Percentiles rank a stretch among this genome's conserved stretches.
Conservation (phyloP, 371 early-diverging fungal species). For the Umbelopsis sp. region DNA sequence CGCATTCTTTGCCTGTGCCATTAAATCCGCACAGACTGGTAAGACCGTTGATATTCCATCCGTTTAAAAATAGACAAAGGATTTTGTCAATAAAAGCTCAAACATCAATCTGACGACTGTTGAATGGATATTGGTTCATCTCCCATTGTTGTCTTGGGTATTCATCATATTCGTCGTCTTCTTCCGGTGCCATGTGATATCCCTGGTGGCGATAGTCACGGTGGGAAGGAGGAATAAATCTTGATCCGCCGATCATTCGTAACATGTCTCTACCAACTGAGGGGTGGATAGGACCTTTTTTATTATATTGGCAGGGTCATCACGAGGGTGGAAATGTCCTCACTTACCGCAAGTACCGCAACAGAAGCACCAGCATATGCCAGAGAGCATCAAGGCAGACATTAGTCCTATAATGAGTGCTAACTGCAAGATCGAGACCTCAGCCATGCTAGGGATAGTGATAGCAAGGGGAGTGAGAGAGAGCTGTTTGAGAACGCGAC, state of each 20-base stretch:
- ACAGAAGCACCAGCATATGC: slow-evolving; percentile 50
- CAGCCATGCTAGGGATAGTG: background rate
- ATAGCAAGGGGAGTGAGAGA: too few relatives aligned
- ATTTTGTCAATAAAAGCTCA: background rate
- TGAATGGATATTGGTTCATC: background rate
- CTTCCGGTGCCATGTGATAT: background rate
- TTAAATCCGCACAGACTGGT: slow-evolving; percentile 44
- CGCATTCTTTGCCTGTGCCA: slow-evolving; percentile 46
- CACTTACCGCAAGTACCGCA: slow-evolving; percentile 50
- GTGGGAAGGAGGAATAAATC: slow-evolving; percentile 6
- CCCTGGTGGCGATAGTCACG: background rate
- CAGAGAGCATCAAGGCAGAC: slow-evolving; percentile 34
- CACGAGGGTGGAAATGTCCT: background rate
- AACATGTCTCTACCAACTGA: slow-evolving; percentile 36
- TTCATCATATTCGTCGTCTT: background rate
- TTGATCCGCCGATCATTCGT: slow-evolving; percentile 15
- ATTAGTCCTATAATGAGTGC: background rate
- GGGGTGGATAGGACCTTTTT: background rate
- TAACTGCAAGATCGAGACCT: slow-evolving; percentile 7
- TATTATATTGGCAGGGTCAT: background rate
- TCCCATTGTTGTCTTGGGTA: slow-evolving; percentile 7
- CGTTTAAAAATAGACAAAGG: background rate
- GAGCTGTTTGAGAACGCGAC: background rate
- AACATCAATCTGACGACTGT: background rate
- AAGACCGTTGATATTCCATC: slow-evolving; percentile 28